Percentiles rank a stretch among this genome's conserved stretches.
Evolutionary conservation across 1,284 basidiomycete genomes (phyloP).

Genomic region (Polyporus tsugae): DNA sequence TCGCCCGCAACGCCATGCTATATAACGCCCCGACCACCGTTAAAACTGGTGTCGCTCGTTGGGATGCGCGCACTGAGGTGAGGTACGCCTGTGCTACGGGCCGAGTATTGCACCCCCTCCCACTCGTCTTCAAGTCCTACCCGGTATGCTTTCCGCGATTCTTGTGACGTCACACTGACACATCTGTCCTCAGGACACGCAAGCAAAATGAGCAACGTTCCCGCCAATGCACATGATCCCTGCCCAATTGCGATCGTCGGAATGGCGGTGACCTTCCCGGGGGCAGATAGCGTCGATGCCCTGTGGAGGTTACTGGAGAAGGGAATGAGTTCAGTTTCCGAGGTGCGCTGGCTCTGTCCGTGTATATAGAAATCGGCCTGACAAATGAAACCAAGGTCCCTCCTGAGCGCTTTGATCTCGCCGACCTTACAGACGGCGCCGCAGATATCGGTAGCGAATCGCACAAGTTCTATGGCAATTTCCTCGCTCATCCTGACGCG

Average conservation of each 20-base stretch:
- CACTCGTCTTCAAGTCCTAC: not conserved
- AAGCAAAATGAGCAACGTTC: not conserved
- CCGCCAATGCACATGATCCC: not conserved
- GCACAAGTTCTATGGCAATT: conserved; percentile 60
- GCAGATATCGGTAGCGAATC: conserved; percentile 47
- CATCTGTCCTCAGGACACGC: not conserved
- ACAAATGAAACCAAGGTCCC: conserved; percentile 19
- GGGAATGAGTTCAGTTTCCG: conserved; percentile 63
- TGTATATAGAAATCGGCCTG: not conserved
- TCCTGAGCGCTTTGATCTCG: conserved; percentile 57
- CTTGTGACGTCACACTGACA: too few relatives aligned
- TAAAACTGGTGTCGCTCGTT: not conserved
- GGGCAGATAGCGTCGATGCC: conserved; percentile 53
- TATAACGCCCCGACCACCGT: not conserved
- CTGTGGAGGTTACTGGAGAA: conserved; percentile 68
- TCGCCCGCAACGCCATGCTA: not conserved
- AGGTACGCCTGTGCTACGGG: not conserved
- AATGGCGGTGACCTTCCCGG: conserved; percentile 73
- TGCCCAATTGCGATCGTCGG: conserved; percentile 62
- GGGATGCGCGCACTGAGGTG: not conserved
- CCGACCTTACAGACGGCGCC: conserved; percentile 45
- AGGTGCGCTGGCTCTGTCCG: conserved; percentile 48
- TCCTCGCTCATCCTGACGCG: conserved; percentile 60
- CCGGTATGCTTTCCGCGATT: not conserved
- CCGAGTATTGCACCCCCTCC: not conserved